Evolutionary conservation across 2,329 filamentous ascomycete species (phyloP).

Genomic region (Aspergillus hortae): DNA sequence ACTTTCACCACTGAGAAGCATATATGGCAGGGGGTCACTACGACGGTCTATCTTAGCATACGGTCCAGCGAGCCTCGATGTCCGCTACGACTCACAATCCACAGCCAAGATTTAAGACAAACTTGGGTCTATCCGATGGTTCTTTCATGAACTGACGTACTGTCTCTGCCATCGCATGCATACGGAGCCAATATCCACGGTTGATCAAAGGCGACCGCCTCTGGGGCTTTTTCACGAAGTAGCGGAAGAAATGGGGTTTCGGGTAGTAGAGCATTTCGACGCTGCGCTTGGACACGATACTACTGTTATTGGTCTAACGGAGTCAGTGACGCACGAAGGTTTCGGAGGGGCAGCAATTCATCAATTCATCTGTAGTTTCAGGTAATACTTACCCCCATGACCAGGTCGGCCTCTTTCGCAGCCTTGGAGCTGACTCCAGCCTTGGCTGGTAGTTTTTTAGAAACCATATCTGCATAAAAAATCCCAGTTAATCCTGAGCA

Average conservation of each 20-base stretch:
- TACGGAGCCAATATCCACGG: slow-evolving; percentile 80
- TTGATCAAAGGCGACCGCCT: slow-evolving; percentile 85
- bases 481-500: not conserved
- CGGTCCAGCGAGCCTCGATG: slow-evolving; percentile 2
- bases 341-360: not conserved
- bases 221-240: slow-evolving; percentile 82
- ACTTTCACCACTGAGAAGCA: slow-evolving; percentile 67
- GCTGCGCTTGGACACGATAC: slow-evolving; percentile 86
- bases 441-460: slow-evolving; percentile 15
- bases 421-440: slow-evolving; percentile 22
- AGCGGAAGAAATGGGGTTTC: slow-evolving; percentile 78
- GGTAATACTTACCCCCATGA: slow-evolving; percentile 49
- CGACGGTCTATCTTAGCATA: slow-evolving; percentile 24
- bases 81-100: slow-evolving; percentile 67
- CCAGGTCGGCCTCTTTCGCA: slow-evolving; percentile 48
- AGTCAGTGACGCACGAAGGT: not conserved
- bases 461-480: slow-evolving; percentile 10
- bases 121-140: slow-evolving; percentile 56
- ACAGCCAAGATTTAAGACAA: slow-evolving; percentile 81
- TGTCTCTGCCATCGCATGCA: slow-evolving; percentile 74
- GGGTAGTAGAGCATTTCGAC: slow-evolving; percentile 86
- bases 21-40: slow-evolving; percentile 85
- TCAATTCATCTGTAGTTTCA: slow-evolving; percentile 1
- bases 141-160: slow-evolving; percentile 69
- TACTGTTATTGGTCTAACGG: slow-evolving; percentile 77